Evolutionary conservation across 1,139 yeast species (phyloP), one percentile per base, ranked within the genome.

Genomic region (Debaryomyces subglobosus): DNA sequence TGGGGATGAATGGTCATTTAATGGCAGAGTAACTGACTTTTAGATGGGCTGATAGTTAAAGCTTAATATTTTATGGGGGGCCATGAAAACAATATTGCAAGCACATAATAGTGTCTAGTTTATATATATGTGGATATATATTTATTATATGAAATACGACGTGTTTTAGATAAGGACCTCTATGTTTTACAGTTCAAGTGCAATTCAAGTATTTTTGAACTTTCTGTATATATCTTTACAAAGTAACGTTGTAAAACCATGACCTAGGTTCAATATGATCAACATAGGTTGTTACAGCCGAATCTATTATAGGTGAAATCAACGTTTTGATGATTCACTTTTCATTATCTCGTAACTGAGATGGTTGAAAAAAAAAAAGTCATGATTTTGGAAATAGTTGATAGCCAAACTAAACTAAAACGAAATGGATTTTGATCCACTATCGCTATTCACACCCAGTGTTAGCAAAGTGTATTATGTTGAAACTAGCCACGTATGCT

Each of bases 21-120:
- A 94, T 63, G 99, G 99, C 0, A 81, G 98, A 63, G 97, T 90
- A 27, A 92, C 98, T 2, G 99, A 95, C 65, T 95, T 94, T 63
- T 94, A 32, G 20, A 8, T 16, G 20, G 35, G 18, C 30, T 27
- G 30, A 5, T 4, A 27, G 30, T 27, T 27, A 12, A 27, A 12
- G 24, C 6, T 21, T 21, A 21, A 21, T 21, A 27, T 27, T 30
- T 13, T 30, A 30, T 7, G 7, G 18, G 18, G 20, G 8, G 13
- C 13, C 4, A 13, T 3, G 6, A 30, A 30, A 30, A 4, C 21
- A 32, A 16, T 15, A 9, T 16, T 15, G 4, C 20, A 18, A 32
- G 35, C 18, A 15, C 20, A 8, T 32, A 32, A 16, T 15, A 15
- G 12, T 15, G 5, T 32, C 8, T 32, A 8, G 5, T 15, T 7